Evolutionary conservation across 2,329 filamentous ascomycete species (phyloP).

Genomic region (Fonsecaea pedrosoi): DNA sequence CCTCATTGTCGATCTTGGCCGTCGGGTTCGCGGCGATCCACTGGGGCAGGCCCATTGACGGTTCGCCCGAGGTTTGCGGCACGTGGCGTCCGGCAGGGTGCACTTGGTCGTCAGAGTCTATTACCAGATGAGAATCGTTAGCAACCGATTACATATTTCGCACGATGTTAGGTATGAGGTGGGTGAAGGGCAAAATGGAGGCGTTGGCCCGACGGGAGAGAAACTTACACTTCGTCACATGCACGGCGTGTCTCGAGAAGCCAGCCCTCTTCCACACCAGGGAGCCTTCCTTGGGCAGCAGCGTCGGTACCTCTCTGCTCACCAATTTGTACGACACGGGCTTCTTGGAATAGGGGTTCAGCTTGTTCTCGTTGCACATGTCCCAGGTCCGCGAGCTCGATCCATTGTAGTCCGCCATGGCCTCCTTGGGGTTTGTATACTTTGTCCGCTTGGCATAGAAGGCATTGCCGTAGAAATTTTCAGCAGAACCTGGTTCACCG

Average conservation of each 20-base stretch:
- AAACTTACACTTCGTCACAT: slow-evolving; percentile 83
- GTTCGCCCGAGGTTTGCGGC: slow-evolving; percentile 83
- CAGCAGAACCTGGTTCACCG: slow-evolving; percentile 76
- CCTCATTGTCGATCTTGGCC: slow-evolving; percentile 76
- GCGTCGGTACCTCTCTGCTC: slow-evolving; percentile 77
- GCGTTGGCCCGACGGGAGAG: slow-evolving; percentile 39
- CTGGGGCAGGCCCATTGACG: slow-evolving; percentile 72
- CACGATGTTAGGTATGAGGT: slow-evolving; percentile 24
- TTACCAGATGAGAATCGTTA: not conserved
- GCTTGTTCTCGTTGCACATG: slow-evolving; percentile 79
- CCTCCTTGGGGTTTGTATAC: slow-evolving; percentile 71
- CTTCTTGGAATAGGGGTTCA: slow-evolving; percentile 87
- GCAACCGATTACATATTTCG: not conserved
- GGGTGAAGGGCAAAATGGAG: slow-evolving; percentile 20
- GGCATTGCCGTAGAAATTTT: slow-evolving; percentile 89
- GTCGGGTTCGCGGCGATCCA: slow-evolving; percentile 75
- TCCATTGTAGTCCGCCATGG: slow-evolving; percentile 81
- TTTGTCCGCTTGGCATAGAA: slow-evolving; percentile 87
- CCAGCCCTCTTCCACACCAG: slow-evolving; percentile 89
- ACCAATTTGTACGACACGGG: slow-evolving; percentile 88
- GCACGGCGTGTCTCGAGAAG: slow-evolving; percentile 84
- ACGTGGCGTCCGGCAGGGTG: slow-evolving; percentile 88
- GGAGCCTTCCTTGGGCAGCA: slow-evolving; percentile 80
- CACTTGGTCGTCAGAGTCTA: slow-evolving; percentile 79
- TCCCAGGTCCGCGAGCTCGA: slow-evolving; percentile 85